These are phyloP conservation scores for Talaromyces sp. DNA, from an alignment of 2,329 filamentous ascomycete species.

Conservation along the genomic window DNA sequence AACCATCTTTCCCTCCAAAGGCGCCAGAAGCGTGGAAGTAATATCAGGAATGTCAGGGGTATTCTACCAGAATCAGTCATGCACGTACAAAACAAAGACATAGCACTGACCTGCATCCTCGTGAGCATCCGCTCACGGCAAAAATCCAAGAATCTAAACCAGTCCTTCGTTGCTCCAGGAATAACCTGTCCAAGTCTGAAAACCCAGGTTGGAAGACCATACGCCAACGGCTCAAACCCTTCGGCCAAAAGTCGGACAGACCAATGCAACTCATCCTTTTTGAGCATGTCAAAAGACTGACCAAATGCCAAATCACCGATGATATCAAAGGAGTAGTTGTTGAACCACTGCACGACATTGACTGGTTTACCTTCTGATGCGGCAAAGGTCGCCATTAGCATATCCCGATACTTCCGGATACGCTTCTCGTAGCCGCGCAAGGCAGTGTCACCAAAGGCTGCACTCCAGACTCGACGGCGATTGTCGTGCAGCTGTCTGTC, in stretches of 20 bases:
- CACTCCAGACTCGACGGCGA: slow-evolving; percentile 38
- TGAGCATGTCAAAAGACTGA: slow-evolving; percentile 23
- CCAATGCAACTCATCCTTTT: slow-evolving; percentile 14
- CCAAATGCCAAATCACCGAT: slow-evolving; percentile 45
- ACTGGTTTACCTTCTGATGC: slow-evolving; percentile 26
- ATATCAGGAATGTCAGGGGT: slow-evolving; percentile 22
- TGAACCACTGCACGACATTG: slow-evolving; percentile 38
- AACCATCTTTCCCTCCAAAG: slow-evolving; percentile 17
- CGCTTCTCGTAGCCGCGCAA: slow-evolving; percentile 40
- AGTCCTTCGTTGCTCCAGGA: slow-evolving; percentile 29
- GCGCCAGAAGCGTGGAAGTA: slow-evolving; percentile 23
- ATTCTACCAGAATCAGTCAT: not conserved
- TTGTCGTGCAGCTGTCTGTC: slow-evolving; percentile 34
- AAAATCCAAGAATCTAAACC: slow-evolving; percentile 33
- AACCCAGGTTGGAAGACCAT: slow-evolving; percentile 29
- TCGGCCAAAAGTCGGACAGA: slow-evolving; percentile 35
- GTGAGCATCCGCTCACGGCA: slow-evolving; percentile 29
- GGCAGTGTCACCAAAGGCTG: slow-evolving; percentile 38
- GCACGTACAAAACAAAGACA: not conserved
- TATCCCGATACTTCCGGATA: slow-evolving; percentile 32
- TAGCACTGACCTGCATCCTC: slow-evolving; percentile 23
- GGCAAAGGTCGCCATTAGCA: slow-evolving; percentile 29
- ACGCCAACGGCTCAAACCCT: slow-evolving; percentile 22
- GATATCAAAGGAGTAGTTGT: slow-evolving; percentile 42
- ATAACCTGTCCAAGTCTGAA: slow-evolving; percentile 28